Conservation (phyloP, 257 asterid genomes). For the Penstemon davidsonii region DNA sequence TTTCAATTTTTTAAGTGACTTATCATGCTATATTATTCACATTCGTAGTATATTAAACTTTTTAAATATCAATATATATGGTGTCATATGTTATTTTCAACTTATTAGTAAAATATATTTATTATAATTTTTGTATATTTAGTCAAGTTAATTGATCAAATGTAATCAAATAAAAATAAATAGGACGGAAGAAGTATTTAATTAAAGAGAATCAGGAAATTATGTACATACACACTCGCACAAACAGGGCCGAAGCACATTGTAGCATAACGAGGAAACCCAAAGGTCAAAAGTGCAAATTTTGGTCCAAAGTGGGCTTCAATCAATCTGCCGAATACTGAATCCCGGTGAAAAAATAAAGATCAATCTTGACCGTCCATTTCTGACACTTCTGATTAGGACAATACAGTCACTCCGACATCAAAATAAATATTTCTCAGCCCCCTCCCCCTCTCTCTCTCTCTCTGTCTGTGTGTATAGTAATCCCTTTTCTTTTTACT, state of each 20-base stretch:
- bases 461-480: background rate
- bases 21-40: no score
- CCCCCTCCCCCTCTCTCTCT: constrained; percentile 1
- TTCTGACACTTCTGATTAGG: constrained; percentile 5
- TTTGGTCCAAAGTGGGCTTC: constrained; percentile 16
- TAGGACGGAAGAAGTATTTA: no score
- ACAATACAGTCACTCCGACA: constrained; percentile 17
- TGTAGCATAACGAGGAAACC: background rate
- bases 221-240: background rate
- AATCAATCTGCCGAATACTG: constrained; percentile 9
- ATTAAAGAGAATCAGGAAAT: no score
- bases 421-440: constrained; percentile 2
- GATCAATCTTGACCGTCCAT: constrained; percentile 26
- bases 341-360: background rate
- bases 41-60: no score
- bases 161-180: no score
- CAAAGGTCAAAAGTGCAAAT: constrained; percentile 17
- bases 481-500: no score
- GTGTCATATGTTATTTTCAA: no score
- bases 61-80: no score
- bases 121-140: no score
- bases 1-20: no score
- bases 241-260: background rate
- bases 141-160: no score
- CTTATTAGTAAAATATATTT: no score